phyloP scores from a whole-genome alignment of 75 land plant species.

The Cryptomeria japonica region DNA sequence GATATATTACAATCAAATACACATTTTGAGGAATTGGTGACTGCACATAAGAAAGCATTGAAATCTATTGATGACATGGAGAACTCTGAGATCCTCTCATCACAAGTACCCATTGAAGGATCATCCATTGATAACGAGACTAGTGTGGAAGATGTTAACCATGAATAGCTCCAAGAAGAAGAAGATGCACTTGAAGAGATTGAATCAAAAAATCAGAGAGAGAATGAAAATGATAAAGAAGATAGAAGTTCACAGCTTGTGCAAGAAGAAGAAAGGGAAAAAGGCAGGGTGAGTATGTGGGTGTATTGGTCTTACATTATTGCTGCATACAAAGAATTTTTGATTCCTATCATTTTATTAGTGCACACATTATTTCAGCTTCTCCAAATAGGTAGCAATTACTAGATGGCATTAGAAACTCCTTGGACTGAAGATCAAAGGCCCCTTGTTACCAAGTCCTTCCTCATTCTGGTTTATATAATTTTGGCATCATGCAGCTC shows the following conservation, averaged over 20 bases:
- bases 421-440: conserved; percentile 48
- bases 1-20: conserved; percentile 57
- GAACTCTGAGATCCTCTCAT: neutral
- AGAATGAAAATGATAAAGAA: conserved; percentile 15
- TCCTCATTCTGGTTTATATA: conserved; percentile 59
- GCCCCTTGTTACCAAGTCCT: conserved; percentile 27
- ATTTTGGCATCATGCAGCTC: conserved; percentile 69
- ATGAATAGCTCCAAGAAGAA: neutral
- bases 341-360: conserved; percentile 54
- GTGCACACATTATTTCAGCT: conserved; percentile 67
- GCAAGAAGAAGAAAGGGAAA: conserved; percentile 76
- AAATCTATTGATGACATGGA: conserved; percentile 23
- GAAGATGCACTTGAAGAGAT: conserved; percentile 7
- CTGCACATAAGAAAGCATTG: conserved; percentile 71
- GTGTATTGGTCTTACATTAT: conserved; percentile 87
- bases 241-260: conserved; percentile 55
- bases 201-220: conserved; percentile 13
- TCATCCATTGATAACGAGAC: neutral
- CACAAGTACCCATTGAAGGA: neutral
- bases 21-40: conserved; percentile 68
- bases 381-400: conserved; percentile 82
- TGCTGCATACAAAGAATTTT: conserved; percentile 50
- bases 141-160: neutral
- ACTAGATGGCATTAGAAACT: conserved; percentile 95
- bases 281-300: conserved; percentile 56